Percentiles rank a stretch among this genome's conserved stretches.
These are phyloP conservation scores for Thalia dealbata DNA, from an alignment of 176 grass and related monocot species.

Conservation along the genomic window DNA sequence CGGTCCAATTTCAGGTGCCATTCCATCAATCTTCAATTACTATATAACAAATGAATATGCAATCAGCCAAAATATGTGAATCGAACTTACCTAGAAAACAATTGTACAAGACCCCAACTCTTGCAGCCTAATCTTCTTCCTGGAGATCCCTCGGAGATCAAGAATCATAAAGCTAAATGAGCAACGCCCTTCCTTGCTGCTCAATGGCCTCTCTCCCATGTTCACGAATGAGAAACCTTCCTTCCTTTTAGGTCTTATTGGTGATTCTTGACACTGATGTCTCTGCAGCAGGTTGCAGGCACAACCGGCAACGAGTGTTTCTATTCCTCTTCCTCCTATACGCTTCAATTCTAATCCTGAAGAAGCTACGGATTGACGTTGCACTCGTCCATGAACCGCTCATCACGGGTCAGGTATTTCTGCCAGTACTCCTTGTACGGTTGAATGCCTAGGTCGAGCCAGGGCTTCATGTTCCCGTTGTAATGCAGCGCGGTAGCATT, in stretches of 20 bases:
- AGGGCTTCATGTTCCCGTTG: conserved; percentile 83
- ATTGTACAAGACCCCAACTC: not conserved
- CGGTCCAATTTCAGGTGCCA: conserved; percentile 5
- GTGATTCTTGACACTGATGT: not conserved
- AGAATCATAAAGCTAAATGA: not conserved
- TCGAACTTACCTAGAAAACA: not conserved
- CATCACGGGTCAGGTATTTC: conserved; percentile 46
- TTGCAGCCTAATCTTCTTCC: not conserved
- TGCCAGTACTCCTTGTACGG: conserved; percentile 71
- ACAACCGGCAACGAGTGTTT: conserved; percentile 4
- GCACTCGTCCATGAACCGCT: conserved; percentile 55
- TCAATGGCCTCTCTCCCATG: too few relatives aligned
- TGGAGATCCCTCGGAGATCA: too few relatives aligned
- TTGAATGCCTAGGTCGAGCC: conserved; percentile 52
- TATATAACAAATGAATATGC: conserved; percentile 19
- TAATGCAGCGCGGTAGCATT: conserved; percentile 49
- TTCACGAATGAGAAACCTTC: not conserved
- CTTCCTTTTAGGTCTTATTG: not conserved
- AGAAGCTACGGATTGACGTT: conserved; percentile 54
- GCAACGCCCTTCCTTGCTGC: not conserved
- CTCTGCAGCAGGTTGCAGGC: not conserved
- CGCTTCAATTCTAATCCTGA: not conserved
- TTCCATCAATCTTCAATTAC: not conserved
- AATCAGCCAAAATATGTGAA: not conserved
- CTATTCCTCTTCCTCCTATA: not conserved